Evolutionary conservation across 495 filamentous ascomycete species (phyloP), one percentile per base, ranked within the genome.

Genomic region (Penicillium riverlandense): DNA sequence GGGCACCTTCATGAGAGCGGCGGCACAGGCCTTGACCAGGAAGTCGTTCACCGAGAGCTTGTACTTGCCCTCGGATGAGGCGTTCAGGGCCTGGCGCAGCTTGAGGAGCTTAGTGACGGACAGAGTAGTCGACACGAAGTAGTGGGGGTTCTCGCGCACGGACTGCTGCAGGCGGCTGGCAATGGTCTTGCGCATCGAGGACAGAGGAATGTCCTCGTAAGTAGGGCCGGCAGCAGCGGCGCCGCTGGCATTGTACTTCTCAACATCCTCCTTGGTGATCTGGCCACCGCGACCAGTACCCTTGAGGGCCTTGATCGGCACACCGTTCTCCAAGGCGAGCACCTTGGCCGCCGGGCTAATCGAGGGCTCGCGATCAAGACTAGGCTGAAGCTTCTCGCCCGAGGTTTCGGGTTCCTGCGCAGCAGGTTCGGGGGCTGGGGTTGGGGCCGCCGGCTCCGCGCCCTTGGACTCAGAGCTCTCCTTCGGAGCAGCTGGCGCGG

Each of bases 1-100:
- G 8, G 92, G 92, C 27, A 96, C 89, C 77, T 94, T 96, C 70
- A 84, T 83, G 59, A 83, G 86, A 41, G 92, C 94, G 46, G 85
- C 74, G 42, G 80, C 88, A 38, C 89, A 84, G 38, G 94, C 92
- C 78, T 99, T 99, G 77, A 99, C 85, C 33, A 99, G 75, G 79
- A 99, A 99, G 71, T 99, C 92, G 65, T 99, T 99, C 69, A 99
- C 86, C 11, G 89, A 96, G 30, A 99, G 88, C 79, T 95, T 97
- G 80, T 95, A 97, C 62, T 88, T 83, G 67, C 92, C 92, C 38
- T 94, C 85, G 7, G 87, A 69, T 15, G 84, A 81, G 58, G 80
- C 76, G 70, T 99, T 99, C 47, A 99, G 82, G 35, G 92, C 88
- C 70, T 88, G 82, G 57, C 92, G 90, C 45, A 99, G 88, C 73